Percentiles rank a stretch among this genome's conserved stretches.
phyloP scores from a whole-genome alignment of 2,329 filamentous ascomycete genomes.

The Fusarium tjaetaba region DNA sequence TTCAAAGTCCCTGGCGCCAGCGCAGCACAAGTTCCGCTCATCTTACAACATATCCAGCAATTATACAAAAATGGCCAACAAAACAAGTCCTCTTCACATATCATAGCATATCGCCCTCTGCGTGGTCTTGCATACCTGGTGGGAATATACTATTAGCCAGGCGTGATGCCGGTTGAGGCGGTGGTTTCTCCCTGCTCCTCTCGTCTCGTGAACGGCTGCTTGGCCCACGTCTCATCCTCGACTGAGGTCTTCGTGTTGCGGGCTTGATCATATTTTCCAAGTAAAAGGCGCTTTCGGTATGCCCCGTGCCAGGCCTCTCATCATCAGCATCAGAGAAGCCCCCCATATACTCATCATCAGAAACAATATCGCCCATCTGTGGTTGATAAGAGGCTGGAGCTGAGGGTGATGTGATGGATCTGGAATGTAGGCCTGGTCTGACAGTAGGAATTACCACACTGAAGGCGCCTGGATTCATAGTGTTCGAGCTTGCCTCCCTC shows the following conservation, averaged over 20 bases:
- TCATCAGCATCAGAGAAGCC: slow-evolving; percentile 83
- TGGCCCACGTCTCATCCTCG: slow-evolving; percentile 46
- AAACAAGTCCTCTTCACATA: neutral
- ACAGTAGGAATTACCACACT: slow-evolving; percentile 50
- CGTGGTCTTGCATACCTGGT: slow-evolving; percentile 48
- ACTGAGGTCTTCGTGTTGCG: slow-evolving; percentile 65
- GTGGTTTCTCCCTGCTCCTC: slow-evolving; percentile 47
- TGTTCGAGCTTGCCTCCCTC: slow-evolving; percentile 68
- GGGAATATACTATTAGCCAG: slow-evolving; percentile 50
- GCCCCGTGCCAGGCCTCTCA: slow-evolving; percentile 55
- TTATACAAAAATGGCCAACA: slow-evolving; percentile 10
- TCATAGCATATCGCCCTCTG: slow-evolving; percentile 51
- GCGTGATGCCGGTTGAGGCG: slow-evolving; percentile 55
- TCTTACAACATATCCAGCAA: slow-evolving; percentile 25
- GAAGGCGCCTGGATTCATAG: slow-evolving; percentile 72
- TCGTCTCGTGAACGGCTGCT: slow-evolving; percentile 50
- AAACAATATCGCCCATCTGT: slow-evolving; percentile 70
- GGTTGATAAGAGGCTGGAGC: slow-evolving; percentile 64
- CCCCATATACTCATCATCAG: slow-evolving; percentile 80
- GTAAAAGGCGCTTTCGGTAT: slow-evolving; percentile 61
- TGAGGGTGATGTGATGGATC: slow-evolving; percentile 86
- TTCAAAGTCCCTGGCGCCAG: slow-evolving; percentile 15
- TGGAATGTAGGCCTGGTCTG: slow-evolving; percentile 77
- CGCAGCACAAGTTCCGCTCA: slow-evolving; percentile 13
- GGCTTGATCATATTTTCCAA: slow-evolving; percentile 71